Percentiles rank a stretch among this genome's conserved stretches.
Conservation (phyloP, 768 basidiomycete species). For the Kwoniella europaea region DNA sequence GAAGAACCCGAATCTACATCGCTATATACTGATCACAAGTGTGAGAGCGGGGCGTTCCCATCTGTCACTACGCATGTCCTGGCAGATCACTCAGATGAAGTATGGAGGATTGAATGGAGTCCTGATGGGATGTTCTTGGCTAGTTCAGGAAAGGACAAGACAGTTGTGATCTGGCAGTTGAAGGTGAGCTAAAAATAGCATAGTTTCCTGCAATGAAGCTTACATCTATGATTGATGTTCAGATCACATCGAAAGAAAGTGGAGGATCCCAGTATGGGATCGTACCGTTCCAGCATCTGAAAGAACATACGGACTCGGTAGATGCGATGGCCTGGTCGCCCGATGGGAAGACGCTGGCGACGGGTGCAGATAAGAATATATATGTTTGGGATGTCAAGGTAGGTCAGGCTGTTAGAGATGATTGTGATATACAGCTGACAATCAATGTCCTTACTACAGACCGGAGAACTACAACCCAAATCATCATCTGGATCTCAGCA, state of each 20-base stretch:
- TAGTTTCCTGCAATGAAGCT: too few relatives aligned
- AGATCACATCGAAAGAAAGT: conserved; percentile 16
- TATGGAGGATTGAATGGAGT: conserved; percentile 96
- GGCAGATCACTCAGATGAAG: conserved; percentile 86
- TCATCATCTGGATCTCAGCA: conserved; percentile 60
- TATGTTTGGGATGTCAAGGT: conserved; percentile 92
- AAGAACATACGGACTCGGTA: conserved; percentile 76
- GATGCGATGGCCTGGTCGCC: conserved; percentile 89
- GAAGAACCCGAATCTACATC: conserved; percentile 70
- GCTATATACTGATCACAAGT: conserved; percentile 84
- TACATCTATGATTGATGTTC: not conserved
- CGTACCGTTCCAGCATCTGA: conserved; percentile 59
- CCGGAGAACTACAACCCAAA: conserved; percentile 29
- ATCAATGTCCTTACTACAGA: conserved; percentile 17
- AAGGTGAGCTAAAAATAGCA: conserved; percentile 62
- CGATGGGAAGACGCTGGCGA: conserved; percentile 81
- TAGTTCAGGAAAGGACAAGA: conserved; percentile 83
- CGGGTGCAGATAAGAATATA: conserved; percentile 78
- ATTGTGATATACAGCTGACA: not conserved
- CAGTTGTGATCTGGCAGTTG: conserved; percentile 86
- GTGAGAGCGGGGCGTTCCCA: conserved; percentile 79
- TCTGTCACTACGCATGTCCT: conserved; percentile 81
- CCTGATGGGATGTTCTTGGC: conserved; percentile 83
- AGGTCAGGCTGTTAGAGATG: conserved; percentile 25
- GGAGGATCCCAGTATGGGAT: conserved; percentile 60